Base-by-base conservation (phyloP, 495 filamentous ascomycete species). In the Aspergillus coremiiformis region DNA sequence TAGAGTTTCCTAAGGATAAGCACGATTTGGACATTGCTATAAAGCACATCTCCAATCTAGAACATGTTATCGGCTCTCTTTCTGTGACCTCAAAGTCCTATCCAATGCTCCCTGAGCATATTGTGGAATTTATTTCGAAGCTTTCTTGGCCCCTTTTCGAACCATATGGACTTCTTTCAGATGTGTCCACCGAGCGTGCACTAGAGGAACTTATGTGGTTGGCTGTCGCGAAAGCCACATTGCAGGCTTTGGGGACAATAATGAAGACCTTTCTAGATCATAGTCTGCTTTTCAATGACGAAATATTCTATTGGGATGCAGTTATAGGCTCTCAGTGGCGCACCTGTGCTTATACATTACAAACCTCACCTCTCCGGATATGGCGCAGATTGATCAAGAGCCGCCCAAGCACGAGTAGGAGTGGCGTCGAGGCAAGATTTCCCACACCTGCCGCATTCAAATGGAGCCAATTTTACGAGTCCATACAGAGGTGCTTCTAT, bases 281-380 rank as follows among this genome's bases (percentile, higher is more conserved):
- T 54, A 89, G 87, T 14, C 80, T 93, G n/a, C 80, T 82, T 0
- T 59, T 98, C 8, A 83, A 80, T 48, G 83, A 93, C 37, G 89
- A 96, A 60, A 84, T 94, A 32, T 85, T 81, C 69, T 97, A 97
- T 62, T 98, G 93, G 93, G 86, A 95, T 53, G 82, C 90, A 49
- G 77, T 95, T 1, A 67, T 93, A 37, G 77, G 79, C 1, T 91
- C 87, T 11, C 79, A 84, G 32, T 73, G 79, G 49, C 83, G 82
- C 56, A 87, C 83, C 47, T 82, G 80, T 19, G 54, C 95, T 1
- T 95, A 95, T 63, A 81, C 84, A 0, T 65, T 93, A 7, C 93
- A 98, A 62, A 94, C 84, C 2, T 86, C 83, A 1, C 93, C 93
- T 0, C 57, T 80, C 8, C 77, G 84, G 23, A 59, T 93, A 20